Percentiles rank a stretch among this genome's conserved stretches.
Evolutionary conservation across 2,329 filamentous ascomycete species (phyloP).

Genomic region (Trichoderma semiorbis): DNA sequence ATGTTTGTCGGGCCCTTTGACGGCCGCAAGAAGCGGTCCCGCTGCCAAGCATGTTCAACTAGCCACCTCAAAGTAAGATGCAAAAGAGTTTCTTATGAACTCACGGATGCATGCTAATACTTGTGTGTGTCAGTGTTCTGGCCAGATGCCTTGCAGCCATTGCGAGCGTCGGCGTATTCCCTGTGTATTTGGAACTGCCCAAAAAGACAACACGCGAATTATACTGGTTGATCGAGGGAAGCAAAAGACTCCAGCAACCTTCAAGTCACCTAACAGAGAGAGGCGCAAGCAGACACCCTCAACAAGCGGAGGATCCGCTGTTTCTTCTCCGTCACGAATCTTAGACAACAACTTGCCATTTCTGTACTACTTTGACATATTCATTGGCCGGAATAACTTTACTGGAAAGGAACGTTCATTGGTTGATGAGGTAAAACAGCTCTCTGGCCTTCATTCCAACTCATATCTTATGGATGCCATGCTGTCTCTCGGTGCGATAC

Average conservation of each 20-base stretch:
- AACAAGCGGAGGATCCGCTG: not conserved
- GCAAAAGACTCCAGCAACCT: slow-evolving; percentile 10
- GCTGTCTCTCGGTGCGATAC: slow-evolving; percentile 31
- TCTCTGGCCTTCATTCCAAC: slow-evolving; percentile 19
- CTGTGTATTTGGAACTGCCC: slow-evolving; percentile 24
- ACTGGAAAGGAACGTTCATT: slow-evolving; percentile 14
- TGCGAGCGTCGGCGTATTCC: slow-evolving; percentile 26
- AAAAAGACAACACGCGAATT: not conserved
- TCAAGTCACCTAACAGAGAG: not conserved
- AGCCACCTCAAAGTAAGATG: slow-evolving; percentile 35
- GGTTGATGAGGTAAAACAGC: slow-evolving; percentile 24
- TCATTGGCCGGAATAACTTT: slow-evolving; percentile 30
- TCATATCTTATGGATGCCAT: slow-evolving; percentile 29
- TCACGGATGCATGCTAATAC: not conserved
- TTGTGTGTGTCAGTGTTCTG: slow-evolving; percentile 30
- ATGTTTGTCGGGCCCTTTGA: slow-evolving; percentile 36
- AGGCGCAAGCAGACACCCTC: not conserved
- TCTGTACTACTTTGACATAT: slow-evolving; percentile 31
- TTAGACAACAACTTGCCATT: slow-evolving; percentile 23
- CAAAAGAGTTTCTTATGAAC: not conserved
- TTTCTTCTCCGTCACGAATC: not conserved
- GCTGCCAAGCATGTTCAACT: slow-evolving; percentile 30
- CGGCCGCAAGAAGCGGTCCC: slow-evolving; percentile 30
- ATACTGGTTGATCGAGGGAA: slow-evolving; percentile 26
- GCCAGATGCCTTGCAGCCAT: slow-evolving; percentile 29